Conservation (phyloP, 495 filamentous ascomycete species). For the Lophiotrema nucula region DNA sequence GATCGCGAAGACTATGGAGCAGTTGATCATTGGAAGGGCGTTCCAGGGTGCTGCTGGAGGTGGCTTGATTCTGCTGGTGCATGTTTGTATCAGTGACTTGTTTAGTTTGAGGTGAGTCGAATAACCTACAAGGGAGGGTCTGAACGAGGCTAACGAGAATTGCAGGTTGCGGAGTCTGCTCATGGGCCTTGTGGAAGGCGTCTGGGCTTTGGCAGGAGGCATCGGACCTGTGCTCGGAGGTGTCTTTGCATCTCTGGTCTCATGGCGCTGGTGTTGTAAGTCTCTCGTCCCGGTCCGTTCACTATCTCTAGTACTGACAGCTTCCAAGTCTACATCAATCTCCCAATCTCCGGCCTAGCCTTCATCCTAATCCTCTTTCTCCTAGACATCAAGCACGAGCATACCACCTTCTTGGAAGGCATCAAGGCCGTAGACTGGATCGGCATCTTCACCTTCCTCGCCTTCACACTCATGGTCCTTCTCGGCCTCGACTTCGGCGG, state of each 20-base stretch:
- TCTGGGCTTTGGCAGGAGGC: conserved; percentile 58
- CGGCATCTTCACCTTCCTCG: conserved; percentile 43
- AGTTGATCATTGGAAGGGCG: conserved; percentile 55
- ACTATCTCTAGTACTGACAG: neutral
- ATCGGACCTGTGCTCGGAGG: conserved; percentile 70
- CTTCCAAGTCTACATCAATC: conserved; percentile 62
- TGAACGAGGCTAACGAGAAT: neutral
- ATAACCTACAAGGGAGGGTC: too few relatives aligned
- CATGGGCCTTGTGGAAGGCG: conserved; percentile 54
- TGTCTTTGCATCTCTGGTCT: conserved; percentile 58
- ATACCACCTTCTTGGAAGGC: conserved; percentile 53
- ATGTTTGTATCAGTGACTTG: conserved; percentile 57
- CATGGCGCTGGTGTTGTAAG: conserved; percentile 63
- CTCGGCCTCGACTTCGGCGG: conserved; percentile 45
- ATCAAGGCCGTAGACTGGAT: conserved; percentile 52
- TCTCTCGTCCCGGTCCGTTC: neutral
- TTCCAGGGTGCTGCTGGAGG: conserved; percentile 58
- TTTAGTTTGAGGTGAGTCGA: conserved; percentile 57
- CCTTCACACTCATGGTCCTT: conserved; percentile 40
- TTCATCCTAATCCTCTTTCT: conserved; percentile 59
- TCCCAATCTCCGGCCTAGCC: conserved; percentile 58
- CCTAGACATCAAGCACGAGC: conserved; percentile 60
- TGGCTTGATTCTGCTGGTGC: conserved; percentile 53
- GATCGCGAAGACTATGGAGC: conserved; percentile 49
- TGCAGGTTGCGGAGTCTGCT: conserved; percentile 48